These are phyloP conservation scores for Saccharomycopsis sp. DNA, from an alignment of 805 yeast genomes.

Conservation along the genomic window DNA sequence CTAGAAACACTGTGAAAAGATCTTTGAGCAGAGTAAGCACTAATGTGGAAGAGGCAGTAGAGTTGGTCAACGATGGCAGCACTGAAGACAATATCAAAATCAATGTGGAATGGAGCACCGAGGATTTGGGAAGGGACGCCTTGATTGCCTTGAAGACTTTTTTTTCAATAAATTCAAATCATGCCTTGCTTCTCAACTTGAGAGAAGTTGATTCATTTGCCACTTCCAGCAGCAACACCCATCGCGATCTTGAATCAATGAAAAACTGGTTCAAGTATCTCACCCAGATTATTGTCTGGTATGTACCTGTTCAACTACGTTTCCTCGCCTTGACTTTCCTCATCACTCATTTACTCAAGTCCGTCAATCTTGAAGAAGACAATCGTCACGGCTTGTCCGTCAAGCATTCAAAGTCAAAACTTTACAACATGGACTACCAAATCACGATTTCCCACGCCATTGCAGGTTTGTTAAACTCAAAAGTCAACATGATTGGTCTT, in stretches of 20 bases:
- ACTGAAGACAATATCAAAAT: slow-evolving; percentile 18
- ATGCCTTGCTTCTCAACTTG: too few species aligned
- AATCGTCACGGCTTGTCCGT: too few species aligned
- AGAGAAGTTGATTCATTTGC: too few species aligned
- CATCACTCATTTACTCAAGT: slow-evolving; percentile 28
- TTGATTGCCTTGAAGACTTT: slow-evolving; percentile 42
- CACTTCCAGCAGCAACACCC: slow-evolving; percentile 25
- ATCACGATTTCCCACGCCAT: slow-evolving; percentile 37
- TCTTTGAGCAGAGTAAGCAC: slow-evolving; percentile 4
- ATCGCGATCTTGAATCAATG: slow-evolving; percentile 26
- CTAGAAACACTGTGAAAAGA: slow-evolving; percentile 1
- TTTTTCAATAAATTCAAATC: slow-evolving; percentile 43
- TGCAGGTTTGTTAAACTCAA: slow-evolving; percentile 58
- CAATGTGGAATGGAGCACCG: slow-evolving; percentile 13
- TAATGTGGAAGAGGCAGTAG: not conserved
- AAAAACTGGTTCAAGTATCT: slow-evolving; percentile 47
- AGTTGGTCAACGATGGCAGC: slow-evolving; percentile 3
- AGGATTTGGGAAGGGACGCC: slow-evolving; percentile 22
- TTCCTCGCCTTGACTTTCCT: slow-evolving; percentile 51
- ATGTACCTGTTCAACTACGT: slow-evolving; percentile 74
- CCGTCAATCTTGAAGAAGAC: slow-evolving; percentile 1
- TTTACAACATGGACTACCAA: slow-evolving; percentile 24
- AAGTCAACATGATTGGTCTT: slow-evolving; percentile 78
- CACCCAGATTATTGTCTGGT: slow-evolving; percentile 56
- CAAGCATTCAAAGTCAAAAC: not conserved